Conservation (phyloP, 805 yeast genomes). For the Pichia cephalocereana region DNA sequence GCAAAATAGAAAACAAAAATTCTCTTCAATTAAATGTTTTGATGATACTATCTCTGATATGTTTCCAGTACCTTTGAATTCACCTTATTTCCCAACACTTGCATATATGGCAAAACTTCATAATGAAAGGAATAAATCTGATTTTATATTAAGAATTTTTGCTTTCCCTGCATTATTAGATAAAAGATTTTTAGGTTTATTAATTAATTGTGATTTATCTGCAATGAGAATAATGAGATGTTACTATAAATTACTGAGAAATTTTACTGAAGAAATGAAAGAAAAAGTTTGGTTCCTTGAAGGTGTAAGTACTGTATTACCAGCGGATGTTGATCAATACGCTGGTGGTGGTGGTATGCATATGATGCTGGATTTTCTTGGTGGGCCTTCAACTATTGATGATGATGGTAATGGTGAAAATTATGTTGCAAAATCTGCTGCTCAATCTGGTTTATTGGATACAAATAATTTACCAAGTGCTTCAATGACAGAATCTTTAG, state of each 20-base stretch:
- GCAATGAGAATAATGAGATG: constrained; percentile 90
- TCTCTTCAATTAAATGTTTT: constrained; percentile 65
- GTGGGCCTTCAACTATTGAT: constrained; percentile 42
- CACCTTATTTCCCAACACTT: constrained; percentile 81
- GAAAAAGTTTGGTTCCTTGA: constrained; percentile 90
- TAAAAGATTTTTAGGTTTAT: constrained; percentile 61
- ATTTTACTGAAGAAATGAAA: constrained; percentile 78
- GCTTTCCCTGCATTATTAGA: constrained; percentile 91
- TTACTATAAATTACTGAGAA: constrained; percentile 72
- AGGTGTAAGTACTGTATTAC: constrained; percentile 81
- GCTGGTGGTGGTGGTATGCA: constrained; percentile 90
- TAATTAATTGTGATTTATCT: constrained; percentile 76
- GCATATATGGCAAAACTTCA: constrained; percentile 80
- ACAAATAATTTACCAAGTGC: constrained; percentile 51
- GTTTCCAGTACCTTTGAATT: constrained; percentile 73
- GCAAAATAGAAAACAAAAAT: constrained; percentile 19
- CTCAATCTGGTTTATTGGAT: constrained; percentile 39
- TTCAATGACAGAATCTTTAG: constrained; percentile 32
- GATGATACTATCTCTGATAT: constrained; percentile 78
- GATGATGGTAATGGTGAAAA: constrained; percentile 27
- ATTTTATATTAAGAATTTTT: constrained; percentile 78
- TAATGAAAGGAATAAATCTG: constrained; percentile 73
- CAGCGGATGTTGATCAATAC: constrained; percentile 85
- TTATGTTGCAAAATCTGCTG: constrained; percentile 36
- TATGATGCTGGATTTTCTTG: constrained; percentile 82